phyloP scores from a whole-genome alignment of 2,329 filamentous ascomycete genomes.

The Fusarium nurragi region DNA sequence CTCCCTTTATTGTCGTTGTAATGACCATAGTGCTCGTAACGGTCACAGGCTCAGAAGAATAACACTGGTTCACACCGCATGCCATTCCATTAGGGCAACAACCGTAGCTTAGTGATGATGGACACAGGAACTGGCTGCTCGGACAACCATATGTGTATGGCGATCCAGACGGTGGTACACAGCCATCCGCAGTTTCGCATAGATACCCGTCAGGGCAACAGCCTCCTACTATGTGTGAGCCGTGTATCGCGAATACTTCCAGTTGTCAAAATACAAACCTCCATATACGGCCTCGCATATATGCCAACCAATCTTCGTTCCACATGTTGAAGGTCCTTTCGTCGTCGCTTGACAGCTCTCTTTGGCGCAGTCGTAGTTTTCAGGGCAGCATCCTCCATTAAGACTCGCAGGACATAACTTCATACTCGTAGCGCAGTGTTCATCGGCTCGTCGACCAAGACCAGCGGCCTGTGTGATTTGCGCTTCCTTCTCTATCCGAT shows the following conservation, averaged over 20 bases:
- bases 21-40: constrained; percentile 55
- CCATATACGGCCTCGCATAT: constrained; percentile 52
- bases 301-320: constrained; percentile 51
- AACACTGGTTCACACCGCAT: constrained; percentile 61
- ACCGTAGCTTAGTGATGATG: constrained; percentile 60
- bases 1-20: constrained; percentile 57
- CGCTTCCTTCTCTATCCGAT: constrained; percentile 45
- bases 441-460: constrained; percentile 30
- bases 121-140: constrained; percentile 58
- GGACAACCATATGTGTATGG: constrained; percentile 55
- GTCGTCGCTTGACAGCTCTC: constrained; percentile 60
- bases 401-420: constrained; percentile 52
- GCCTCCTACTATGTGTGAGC: constrained; percentile 48
- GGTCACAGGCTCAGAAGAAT: constrained; percentile 57
- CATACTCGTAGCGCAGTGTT: constrained; percentile 43
- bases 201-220: constrained; percentile 59
- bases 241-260: background rate
- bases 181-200: constrained; percentile 53
- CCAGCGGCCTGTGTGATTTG: constrained; percentile 37
- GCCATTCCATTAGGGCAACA: constrained; percentile 62
- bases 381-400: constrained; percentile 60
- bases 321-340: constrained; percentile 53
- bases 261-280: constrained; percentile 42
- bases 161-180: constrained; percentile 56
- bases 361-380: constrained; percentile 58